phyloP scores from a whole-genome alignment of 345 rosid genomes.

The Populus davidiana region DNA sequence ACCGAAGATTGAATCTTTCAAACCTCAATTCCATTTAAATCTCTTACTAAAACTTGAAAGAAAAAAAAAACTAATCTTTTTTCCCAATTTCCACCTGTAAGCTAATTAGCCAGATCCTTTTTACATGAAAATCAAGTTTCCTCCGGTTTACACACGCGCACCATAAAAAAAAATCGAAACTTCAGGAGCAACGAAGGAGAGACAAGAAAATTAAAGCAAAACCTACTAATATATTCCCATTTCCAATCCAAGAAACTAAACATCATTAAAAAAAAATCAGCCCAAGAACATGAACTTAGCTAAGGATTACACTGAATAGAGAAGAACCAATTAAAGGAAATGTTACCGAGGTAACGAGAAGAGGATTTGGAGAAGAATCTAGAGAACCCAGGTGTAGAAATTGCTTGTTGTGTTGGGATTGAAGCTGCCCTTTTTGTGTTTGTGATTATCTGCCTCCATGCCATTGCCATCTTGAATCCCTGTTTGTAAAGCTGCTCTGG shows the following conservation, averaged over 20 bases:
- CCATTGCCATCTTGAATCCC: conserved; percentile 34
- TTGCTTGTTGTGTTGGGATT: conserved; percentile 3
- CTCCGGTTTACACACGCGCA: background rate
- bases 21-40: background rate
- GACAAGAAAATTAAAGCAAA: background rate
- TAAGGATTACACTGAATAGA: background rate
- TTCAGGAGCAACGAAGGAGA: background rate
- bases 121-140: background rate
- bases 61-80: background rate
- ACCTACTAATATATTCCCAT: background rate
- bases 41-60: background rate
- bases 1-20: background rate
- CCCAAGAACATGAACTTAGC: background rate
- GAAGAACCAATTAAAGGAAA: background rate
- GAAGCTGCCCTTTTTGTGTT: conserved; percentile 15
- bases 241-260: background rate
- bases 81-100: background rate
- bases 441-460: conserved; percentile 46
- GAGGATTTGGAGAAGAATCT: conserved; percentile 65
- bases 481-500: background rate
- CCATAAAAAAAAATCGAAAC: background rate
- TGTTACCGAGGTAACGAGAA: conserved; percentile 43
- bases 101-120: no score
- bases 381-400: conserved; percentile 25
- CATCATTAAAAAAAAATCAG: background rate